Conservation (phyloP, 805 yeast species). For the Starmerella geochares region DNA sequence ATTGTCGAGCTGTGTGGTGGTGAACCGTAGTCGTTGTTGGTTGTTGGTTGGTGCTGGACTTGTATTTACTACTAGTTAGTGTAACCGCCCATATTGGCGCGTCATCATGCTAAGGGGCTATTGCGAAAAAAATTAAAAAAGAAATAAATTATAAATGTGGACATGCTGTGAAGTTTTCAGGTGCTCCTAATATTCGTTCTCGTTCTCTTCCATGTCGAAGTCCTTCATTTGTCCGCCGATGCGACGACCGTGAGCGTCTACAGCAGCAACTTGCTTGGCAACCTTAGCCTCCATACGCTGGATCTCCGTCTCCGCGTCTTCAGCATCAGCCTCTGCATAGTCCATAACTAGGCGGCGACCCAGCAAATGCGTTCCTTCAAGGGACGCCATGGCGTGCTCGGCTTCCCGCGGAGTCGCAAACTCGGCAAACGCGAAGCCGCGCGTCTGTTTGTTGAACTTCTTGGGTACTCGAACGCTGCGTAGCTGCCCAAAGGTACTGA, state of each 20-base stretch:
- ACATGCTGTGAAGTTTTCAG: too few species aligned
- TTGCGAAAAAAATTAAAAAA: too few species aligned
- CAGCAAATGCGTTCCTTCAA: constrained; percentile 89
- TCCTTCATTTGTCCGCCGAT: constrained; percentile 60
- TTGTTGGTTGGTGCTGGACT: too few species aligned
- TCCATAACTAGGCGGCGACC: constrained; percentile 93
- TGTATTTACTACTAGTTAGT: too few species aligned
- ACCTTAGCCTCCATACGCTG: constrained; percentile 83
- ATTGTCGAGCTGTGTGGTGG: neutral
- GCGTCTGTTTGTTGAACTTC: constrained; percentile 86
- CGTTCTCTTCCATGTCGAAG: constrained; percentile 46
- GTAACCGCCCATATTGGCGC: too few species aligned
- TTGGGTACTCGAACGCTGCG: constrained; percentile 92
- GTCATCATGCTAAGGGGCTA: too few species aligned
- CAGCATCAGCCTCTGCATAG: constrained; percentile 74
- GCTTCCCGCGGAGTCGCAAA: constrained; percentile 82
- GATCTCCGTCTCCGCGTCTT: constrained; percentile 80
- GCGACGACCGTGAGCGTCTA: constrained; percentile 57
- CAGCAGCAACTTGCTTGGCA: constrained; percentile 64
- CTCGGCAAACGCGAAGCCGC: constrained; percentile 98
- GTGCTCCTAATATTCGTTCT: constrained; percentile 32
- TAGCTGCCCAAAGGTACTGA: constrained; percentile 88
- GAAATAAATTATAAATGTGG: neutral
- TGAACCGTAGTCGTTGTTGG: too few species aligned
- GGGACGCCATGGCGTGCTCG: constrained; percentile 82